A percentile compares a stretch with the other conserved stretches of the same genome.
Conservation (phyloP, 345 rosid genomes). For the Eucalyptus albens region DNA sequence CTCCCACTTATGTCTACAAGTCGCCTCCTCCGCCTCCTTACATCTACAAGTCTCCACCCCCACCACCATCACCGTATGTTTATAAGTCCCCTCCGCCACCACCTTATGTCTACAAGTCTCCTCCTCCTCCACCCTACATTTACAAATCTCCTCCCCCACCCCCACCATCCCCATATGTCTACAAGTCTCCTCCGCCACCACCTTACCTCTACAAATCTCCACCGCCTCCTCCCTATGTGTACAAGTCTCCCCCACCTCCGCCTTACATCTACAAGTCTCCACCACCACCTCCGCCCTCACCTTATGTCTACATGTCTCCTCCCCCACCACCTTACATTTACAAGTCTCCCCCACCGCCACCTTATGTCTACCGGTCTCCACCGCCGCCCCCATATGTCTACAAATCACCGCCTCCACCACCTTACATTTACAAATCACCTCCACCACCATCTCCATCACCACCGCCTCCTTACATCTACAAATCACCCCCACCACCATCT, state of each 20-base stretch:
- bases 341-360: slow-evolving; percentile 7
- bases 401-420: background rate
- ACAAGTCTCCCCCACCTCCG: background rate
- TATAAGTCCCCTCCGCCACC: background rate
- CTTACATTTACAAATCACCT: slow-evolving; percentile 1
- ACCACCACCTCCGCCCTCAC: slow-evolving; percentile 8
- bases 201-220: background rate
- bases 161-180: background rate
- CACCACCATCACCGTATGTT: background rate
- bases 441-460: slow-evolving; percentile 15
- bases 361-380: background rate
- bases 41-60: background rate
- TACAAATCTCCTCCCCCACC: background rate
- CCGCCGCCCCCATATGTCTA: background rate
- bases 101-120: background rate
- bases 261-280: background rate
- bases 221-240: slow-evolving; percentile 2
- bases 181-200: background rate
- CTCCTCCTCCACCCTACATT: background rate
- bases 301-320: background rate
- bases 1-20: slow-evolving; percentile 8
- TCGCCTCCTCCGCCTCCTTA: background rate
- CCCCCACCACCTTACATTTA: background rate
- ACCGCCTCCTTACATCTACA: slow-evolving; percentile 12
- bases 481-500: slow-evolving; percentile 11